Evolutionary conservation across 1,284 basidiomycete genomes (phyloP), one percentile per base, ranked within the genome.

Genomic region (Fomitiporia mediterranea): DNA sequence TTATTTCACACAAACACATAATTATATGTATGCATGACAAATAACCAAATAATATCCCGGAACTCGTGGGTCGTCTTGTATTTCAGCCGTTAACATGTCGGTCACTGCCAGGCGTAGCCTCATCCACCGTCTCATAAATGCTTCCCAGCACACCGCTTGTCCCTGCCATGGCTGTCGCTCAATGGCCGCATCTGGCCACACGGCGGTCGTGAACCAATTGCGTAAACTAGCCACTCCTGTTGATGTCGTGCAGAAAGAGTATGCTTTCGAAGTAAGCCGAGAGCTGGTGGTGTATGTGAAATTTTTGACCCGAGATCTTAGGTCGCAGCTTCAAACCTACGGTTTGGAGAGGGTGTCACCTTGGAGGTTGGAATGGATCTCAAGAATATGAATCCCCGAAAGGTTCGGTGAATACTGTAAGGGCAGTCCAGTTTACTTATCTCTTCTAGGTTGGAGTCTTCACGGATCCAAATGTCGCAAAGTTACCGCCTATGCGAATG

Each of bases 341-440:
- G 93, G 52, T 96, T 94, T 67, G 92, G 92, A 2, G 86, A 91
- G 60, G 91, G 91, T 38, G 92, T 93, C 43, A 95, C 93, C 3
- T 78, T 80, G 28, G 94, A 97, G 72, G 91, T 98, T 50, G 95
- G 94, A 23, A 91, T 94, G 89, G 94, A 95, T 71, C 79, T 95
- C 63, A 89, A 88, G 77, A 93, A 94, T 70, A 86, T 91, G 86
- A 88, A 85, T 53, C 89, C 91, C 5, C 79, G 80, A 63, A 92
- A 90, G 78, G 88, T 85, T 61, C 15, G 68, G 59, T 11, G 59
- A 66, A 53, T 52, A 7, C 9, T 49, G 30, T 37, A 11, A 13
- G 51, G 13, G 21, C 34, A 23, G 47, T 25, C 6, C 2, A 5
- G 15, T 19, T 25, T 48, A 51, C 55, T 58, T 68, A 69, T 60